Percentiles rank a stretch among this genome's conserved stretches.
Evolutionary conservation across 495 filamentous ascomycete genomes (phyloP).

Genomic region (Podospora didyma): DNA sequence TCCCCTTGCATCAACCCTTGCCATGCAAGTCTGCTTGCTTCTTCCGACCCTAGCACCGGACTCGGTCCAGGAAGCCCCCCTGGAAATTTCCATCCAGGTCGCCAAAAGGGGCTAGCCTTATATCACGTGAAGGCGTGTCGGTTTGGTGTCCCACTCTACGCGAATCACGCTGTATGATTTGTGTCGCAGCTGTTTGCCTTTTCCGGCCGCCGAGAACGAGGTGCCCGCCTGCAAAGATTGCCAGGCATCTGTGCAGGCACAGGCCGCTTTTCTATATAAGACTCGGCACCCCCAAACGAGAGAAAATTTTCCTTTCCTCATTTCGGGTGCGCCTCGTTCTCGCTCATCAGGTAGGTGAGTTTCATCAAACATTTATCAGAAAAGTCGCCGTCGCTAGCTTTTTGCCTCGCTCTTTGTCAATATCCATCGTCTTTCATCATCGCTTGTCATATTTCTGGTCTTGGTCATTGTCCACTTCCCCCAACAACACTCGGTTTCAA

Average conservation of each 20-base stretch:
- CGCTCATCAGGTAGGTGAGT: conserved; percentile 20
- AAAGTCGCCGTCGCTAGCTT: conserved; percentile 2
- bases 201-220: conserved; percentile 19
- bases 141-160: conserved; percentile 19
- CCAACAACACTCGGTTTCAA: neutral
- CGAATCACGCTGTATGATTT: conserved; percentile 24
- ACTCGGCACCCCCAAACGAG: conserved; percentile 11
- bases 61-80: conserved; percentile 1
- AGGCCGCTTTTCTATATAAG: conserved; percentile 23
- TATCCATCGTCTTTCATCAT: conserved; percentile 3
- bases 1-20: neutral
- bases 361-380: conserved; percentile 12
- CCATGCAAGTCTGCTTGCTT: conserved; percentile 18
- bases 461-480: conserved; percentile 3
- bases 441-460: neutral
- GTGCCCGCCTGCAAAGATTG: conserved; percentile 8
- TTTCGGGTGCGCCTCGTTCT: conserved; percentile 8
- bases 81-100: conserved; percentile 1
- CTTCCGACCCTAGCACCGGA: conserved; percentile 6
- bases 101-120: conserved; percentile 11
- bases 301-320: conserved; percentile 12
- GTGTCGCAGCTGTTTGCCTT: conserved; percentile 14
- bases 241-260: conserved; percentile 29
- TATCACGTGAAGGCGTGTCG: conserved; percentile 25
- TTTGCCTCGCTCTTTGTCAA: conserved; percentile 10